Evolutionary conservation across 768 basidiomycete genomes (phyloP).

Genomic region (Hemileccinum impolitum): DNA sequence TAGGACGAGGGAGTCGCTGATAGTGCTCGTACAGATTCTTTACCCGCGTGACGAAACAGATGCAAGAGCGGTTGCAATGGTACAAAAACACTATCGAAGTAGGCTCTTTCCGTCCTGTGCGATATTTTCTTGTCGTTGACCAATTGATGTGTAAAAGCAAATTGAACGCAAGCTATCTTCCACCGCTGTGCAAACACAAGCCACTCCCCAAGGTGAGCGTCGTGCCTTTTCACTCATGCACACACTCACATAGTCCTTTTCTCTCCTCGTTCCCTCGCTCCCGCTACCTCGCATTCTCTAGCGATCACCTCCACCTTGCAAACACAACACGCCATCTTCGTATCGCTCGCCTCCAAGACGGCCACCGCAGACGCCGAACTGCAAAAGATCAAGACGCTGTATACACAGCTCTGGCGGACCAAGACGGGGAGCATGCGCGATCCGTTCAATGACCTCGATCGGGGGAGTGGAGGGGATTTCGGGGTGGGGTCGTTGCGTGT

Average conservation of each 20-base stretch:
- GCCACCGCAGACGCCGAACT: conserved; percentile 71
- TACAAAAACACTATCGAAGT: conserved; percentile 83
- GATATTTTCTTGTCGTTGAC: background rate
- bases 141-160: conserved; percentile 26
- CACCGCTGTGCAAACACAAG: conserved; percentile 57
- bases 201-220: conserved; percentile 67
- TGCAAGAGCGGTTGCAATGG: conserved; percentile 70
- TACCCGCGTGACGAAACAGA: conserved; percentile 64
- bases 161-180: conserved; percentile 81
- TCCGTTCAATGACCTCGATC: conserved; percentile 61
- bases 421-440: conserved; percentile 82
- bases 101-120: conserved; percentile 8
- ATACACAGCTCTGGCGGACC: conserved; percentile 75
- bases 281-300: conserved; percentile 24
- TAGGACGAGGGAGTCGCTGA: background rate
- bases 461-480: conserved; percentile 41
- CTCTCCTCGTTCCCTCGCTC: too few relatives aligned
- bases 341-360: conserved; percentile 72
- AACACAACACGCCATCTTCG: conserved; percentile 74
- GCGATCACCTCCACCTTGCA: conserved; percentile 75
- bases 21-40: conserved; percentile 52
- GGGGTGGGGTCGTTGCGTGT: conserved; percentile 36
- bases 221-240: background rate
- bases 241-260: background rate
- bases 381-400: conserved; percentile 70